These are phyloP conservation scores for Phialophora verrucosa DNA, from an alignment of 2,329 filamentous ascomycete species.

Conservation along the genomic window DNA sequence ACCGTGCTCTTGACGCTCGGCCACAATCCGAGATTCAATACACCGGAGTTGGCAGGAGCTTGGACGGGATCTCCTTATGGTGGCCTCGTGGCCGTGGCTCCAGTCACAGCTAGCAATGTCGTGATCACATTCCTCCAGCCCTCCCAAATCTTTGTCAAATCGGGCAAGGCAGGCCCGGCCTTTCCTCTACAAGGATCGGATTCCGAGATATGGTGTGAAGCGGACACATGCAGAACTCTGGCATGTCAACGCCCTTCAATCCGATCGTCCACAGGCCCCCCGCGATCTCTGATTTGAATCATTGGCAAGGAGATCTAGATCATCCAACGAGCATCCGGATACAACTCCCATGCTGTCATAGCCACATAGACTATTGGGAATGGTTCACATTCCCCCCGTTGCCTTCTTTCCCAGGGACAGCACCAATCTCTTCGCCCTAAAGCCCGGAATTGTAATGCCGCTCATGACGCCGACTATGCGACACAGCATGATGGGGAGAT, in stretches of 20 bases:
- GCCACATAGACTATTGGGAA: neutral
- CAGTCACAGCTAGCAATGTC: neutral
- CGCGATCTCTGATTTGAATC: neutral
- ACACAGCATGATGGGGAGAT: neutral
- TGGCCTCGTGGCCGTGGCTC: neutral
- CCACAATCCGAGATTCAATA: neutral
- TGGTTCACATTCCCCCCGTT: neutral
- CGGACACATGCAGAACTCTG: neutral
- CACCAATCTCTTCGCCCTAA: neutral
- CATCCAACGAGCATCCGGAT: neutral
- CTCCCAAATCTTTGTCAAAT: neutral
- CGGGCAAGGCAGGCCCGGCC: neutral
- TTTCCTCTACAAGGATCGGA: neutral
- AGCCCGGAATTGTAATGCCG: neutral
- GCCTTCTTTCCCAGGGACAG: neutral
- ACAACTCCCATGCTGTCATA: neutral
- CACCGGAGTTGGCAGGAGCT: neutral
- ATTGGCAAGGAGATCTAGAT: neutral
- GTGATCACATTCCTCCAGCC: neutral
- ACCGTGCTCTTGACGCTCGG: neutral
- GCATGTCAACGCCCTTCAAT: neutral
- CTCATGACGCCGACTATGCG: neutral
- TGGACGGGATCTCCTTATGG: neutral
- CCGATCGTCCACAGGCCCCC: neutral
- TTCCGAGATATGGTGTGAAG: neutral